Evolutionary conservation across 2,329 filamentous ascomycete genomes (phyloP), one percentile per base, ranked within the genome.

Genomic region (Sporothrix brunneoviolacea): DNA sequence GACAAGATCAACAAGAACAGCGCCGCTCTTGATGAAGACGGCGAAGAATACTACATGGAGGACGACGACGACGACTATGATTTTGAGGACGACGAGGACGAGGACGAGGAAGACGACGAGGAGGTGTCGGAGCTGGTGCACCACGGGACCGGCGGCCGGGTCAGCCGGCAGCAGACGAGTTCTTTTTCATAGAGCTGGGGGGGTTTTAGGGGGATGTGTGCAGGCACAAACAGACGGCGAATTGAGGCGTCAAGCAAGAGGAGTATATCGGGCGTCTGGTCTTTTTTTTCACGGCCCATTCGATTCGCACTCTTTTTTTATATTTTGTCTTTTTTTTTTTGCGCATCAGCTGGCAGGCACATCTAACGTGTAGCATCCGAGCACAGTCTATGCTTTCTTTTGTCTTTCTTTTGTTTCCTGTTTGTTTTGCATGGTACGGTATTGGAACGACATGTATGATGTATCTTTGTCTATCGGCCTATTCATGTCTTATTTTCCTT

Each of bases 1-100:
- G 59, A 64, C 3, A 57, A 59, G 4, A 54, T 54, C 12, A 43
- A 39, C 4, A 58, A 60, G 8, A 50, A 58, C 30, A 39, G 48
- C 22, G 24, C 24, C 24, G 24, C 24, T 6, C 6, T 30, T 27
- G 27, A 41, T 28, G 28, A 46, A 4, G 50, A 53, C 21, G 36
- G 46, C 10, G 42, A 50, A 8, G 48, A 51, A 33, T n/a, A n/a
- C n/a, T n/a, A n/a, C n/a, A n/a, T n/a, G n/a, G 37, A 47, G 16
- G 21, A 52, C 21, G 49, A 55, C 7, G 45, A 50, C 4, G 54
- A 58, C 18, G 59, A 61, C 32, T 28, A 28, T 10, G 24, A 28
- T 10, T 28, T 28, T 30, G 38, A 55, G 1, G 39, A 51, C 12
- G 44, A 53, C 18, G 40, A 45, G 3, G 35, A 33, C 19, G 21